Base-by-base conservation (phyloP, 1,284 basidiomycete genomes). In the Trichosporon inkin region DNA sequence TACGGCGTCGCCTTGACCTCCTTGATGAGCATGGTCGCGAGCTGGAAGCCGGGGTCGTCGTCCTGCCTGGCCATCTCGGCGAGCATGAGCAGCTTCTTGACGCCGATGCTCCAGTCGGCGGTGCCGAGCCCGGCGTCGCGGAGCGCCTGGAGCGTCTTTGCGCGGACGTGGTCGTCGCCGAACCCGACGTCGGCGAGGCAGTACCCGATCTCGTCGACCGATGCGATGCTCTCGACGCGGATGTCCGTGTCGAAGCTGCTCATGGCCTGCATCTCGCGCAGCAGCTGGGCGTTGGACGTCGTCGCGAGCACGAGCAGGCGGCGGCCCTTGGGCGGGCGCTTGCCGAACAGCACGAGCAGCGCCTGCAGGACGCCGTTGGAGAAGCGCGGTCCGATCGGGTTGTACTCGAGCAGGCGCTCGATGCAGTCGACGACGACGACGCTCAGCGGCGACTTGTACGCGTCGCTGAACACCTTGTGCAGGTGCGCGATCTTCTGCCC, bases 51-150 rank as follows among this genome's bases (percentile, higher is more conserved):
- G 34, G 85, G 86, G 67, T 85, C 85, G 53, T 89, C 89, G 73
- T 93, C 95, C 79, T 98, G 92, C 70, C 94, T 83, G 41, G 94
- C 91, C 94, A 98, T 98, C 82, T 99, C 95, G 20, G 94, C 84
- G 64, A 92, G 84, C 60, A 88, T 92, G 71, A 99, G 76, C 72
- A 99, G 75, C 79, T 91, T 93, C 85, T 98, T 98, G 71, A 99
- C 86, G 6, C 95, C 96, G 57, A 99, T 88, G 34, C 24, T 36
- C 66, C 80, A 79, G 17, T 83, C 83, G 7, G 83, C 78, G 8
- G 83, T 78, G 2, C 80, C 84, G 67, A 95, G 87, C 11, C 90
- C 90, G 1, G 91, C 89, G 60, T 89, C 85, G 24, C 82, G 79
- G 22, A 98, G 80, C 79, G 90, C 85, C 37, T 78, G 76, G 20